phyloP scores from a whole-genome alignment of 2,329 filamentous ascomycete genomes.

The Ceratocystis cacaofunesta region DNA sequence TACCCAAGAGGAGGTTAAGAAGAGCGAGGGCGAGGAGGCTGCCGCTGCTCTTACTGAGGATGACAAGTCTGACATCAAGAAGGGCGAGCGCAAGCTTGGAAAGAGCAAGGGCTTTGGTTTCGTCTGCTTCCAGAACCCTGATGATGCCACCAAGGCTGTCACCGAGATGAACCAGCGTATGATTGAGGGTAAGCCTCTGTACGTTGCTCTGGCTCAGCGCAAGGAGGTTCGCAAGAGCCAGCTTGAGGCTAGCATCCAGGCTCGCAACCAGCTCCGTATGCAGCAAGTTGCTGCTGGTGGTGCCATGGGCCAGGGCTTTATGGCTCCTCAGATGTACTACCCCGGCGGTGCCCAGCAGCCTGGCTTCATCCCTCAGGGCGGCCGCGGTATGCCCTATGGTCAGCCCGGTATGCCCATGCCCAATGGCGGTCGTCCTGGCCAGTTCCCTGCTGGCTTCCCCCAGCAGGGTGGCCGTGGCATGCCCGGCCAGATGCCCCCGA shows the following conservation, averaged over 20 bases:
- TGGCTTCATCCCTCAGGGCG: conserved; percentile 48
- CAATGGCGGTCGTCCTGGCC: conserved; percentile 69
- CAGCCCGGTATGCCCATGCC: conserved; percentile 53
- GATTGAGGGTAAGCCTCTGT: conserved; percentile 90
- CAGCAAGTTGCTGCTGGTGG: conserved; percentile 88
- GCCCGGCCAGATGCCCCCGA: conserved; percentile 74
- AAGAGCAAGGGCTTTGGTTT: conserved; percentile 99
- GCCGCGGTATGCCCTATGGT: conserved; percentile 51
- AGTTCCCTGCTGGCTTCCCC: conserved; percentile 69
- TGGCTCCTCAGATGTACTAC: conserved; percentile 89
- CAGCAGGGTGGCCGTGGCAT: conserved; percentile 79
- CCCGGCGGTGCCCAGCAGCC: conserved; percentile 58
- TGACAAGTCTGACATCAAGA: conserved; percentile 31
- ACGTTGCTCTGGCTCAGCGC: conserved; percentile 94
- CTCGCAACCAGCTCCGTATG: conserved; percentile 95
- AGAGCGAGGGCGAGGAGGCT: conserved; percentile 36
- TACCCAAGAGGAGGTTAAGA: conserved; percentile 30
- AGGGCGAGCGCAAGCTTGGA: conserved; percentile 55
- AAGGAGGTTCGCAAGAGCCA: conserved; percentile 99
- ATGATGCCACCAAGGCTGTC: conserved; percentile 97
- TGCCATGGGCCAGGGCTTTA: conserved; percentile 75
- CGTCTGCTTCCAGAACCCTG: conserved; percentile 98
- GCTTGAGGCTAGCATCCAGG: conserved; percentile 97
- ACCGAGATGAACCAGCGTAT: conserved; percentile 99
- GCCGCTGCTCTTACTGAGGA: conserved; percentile 41